Conservation (phyloP, 441 rosid genomes). For the Adansonia rubrostipa region DNA sequence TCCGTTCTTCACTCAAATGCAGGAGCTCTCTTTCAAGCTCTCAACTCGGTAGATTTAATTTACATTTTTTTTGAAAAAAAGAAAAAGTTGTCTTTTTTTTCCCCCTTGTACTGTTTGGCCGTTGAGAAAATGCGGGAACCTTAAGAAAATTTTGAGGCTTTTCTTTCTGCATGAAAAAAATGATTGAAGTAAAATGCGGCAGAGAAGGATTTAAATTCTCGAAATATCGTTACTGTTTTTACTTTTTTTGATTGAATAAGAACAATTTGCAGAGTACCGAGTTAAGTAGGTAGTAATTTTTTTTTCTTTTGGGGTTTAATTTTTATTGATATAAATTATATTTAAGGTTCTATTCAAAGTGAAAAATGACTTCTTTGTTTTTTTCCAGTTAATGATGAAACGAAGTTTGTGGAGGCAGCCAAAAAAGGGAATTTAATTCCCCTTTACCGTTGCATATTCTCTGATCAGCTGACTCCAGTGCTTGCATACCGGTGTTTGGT, state of each 20-base stretch:
- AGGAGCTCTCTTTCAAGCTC: slow-evolving; percentile 35
- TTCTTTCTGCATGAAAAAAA: neutral
- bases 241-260: neutral
- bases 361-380: neutral
- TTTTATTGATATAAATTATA: neutral
- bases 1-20: slow-evolving; percentile 48
- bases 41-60: slow-evolving; percentile 42
- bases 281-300: neutral
- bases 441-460: slow-evolving; percentile 70
- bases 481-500: slow-evolving; percentile 88
- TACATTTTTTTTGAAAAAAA: too few species aligned
- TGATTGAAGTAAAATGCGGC: slow-evolving; percentile 26
- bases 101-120: slow-evolving; percentile 23
- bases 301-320: neutral
- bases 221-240: neutral
- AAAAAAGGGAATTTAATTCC: slow-evolving; percentile 69
- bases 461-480: slow-evolving; percentile 89
- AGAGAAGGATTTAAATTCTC: slow-evolving; percentile 17
- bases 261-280: neutral
- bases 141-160: neutral
- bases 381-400: slow-evolving; percentile 49
- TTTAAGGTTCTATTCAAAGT: neutral
- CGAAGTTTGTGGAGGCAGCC: slow-evolving; percentile 58
- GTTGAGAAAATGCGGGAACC: slow-evolving; percentile 15
- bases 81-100: neutral